These are phyloP conservation scores for Colletotrichum tropicicola DNA, from an alignment of 2,329 filamentous ascomycete genomes.

Conservation along the genomic window DNA sequence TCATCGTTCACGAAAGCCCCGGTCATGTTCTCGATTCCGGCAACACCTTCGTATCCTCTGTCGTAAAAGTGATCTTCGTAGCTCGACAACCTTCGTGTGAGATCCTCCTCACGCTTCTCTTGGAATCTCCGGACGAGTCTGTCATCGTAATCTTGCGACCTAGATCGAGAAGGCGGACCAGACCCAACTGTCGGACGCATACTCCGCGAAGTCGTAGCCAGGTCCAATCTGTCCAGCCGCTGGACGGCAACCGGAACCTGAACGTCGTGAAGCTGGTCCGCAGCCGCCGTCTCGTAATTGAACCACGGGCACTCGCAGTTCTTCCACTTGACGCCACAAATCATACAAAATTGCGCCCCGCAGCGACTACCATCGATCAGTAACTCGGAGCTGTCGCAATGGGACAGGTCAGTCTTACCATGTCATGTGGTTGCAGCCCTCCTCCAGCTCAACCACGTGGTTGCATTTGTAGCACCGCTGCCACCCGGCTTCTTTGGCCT, in stretches of 20 bases:
- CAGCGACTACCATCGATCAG: constrained; percentile 66
- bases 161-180: constrained; percentile 27
- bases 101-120: constrained; percentile 55
- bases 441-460: constrained; percentile 78
- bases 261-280: constrained; percentile 64
- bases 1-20: constrained; percentile 71
- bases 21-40: constrained; percentile 59
- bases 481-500: constrained; percentile 76
- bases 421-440: constrained; percentile 89
- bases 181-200: constrained; percentile 29
- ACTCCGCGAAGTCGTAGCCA: constrained; percentile 14
- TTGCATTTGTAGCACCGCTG: constrained; percentile 80
- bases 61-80: constrained; percentile 45
- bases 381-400: neutral
- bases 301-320: constrained; percentile 85
- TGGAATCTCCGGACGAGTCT: constrained; percentile 54
- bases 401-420: constrained; percentile 65
- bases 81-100: constrained; percentile 45
- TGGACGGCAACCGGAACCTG: constrained; percentile 51
- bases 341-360: constrained; percentile 86
- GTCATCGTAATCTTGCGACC: constrained; percentile 52
- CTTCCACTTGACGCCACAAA: constrained; percentile 85
- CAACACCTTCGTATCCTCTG: constrained; percentile 44
- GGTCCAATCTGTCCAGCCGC: constrained; percentile 16
- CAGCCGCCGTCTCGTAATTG: constrained; percentile 66